Conservation (phyloP, 345 rosid species). For the Syzygium oleosum region DNA sequence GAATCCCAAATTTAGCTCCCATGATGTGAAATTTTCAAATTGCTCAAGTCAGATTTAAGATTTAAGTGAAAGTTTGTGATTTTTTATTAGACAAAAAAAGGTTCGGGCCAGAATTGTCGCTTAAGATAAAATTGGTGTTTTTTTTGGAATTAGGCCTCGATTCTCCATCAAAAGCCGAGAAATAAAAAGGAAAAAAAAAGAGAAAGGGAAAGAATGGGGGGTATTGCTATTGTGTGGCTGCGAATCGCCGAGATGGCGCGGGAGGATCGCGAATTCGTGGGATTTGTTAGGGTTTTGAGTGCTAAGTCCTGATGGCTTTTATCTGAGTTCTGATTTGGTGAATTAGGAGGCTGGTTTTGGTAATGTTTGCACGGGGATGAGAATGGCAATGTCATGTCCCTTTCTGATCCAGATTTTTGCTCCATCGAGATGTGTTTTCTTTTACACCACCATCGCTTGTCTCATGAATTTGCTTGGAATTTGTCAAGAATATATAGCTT, state of each 20-base stretch:
- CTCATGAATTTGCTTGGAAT: not conserved
- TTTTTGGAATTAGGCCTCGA: too few species aligned
- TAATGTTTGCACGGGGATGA: not conserved
- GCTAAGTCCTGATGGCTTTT: not conserved
- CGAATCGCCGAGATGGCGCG: not conserved
- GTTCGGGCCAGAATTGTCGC: too few species aligned
- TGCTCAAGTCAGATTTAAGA: too few species aligned
- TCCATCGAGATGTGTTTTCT: not conserved
- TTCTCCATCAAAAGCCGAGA: not conserved
- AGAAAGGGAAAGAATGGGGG: not conserved
- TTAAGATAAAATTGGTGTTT: too few species aligned
- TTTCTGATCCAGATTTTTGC: not conserved
- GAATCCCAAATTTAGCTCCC: too few species aligned
- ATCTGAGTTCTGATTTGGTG: not conserved
- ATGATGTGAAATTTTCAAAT: too few species aligned
- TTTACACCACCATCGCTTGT: not conserved
- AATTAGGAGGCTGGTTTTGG: not conserved
- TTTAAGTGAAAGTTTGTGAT: too few species aligned
- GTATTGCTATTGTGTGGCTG: not conserved
- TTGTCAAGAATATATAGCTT: not conserved
- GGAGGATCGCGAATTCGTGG: not conserved
- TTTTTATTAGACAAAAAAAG: too few species aligned
- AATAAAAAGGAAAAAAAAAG: rapidly evolving
- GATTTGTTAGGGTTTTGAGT: not conserved
- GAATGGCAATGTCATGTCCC: not conserved